Conservation (phyloP, 139 green algal genomes). For the Chara braunii region DNA sequence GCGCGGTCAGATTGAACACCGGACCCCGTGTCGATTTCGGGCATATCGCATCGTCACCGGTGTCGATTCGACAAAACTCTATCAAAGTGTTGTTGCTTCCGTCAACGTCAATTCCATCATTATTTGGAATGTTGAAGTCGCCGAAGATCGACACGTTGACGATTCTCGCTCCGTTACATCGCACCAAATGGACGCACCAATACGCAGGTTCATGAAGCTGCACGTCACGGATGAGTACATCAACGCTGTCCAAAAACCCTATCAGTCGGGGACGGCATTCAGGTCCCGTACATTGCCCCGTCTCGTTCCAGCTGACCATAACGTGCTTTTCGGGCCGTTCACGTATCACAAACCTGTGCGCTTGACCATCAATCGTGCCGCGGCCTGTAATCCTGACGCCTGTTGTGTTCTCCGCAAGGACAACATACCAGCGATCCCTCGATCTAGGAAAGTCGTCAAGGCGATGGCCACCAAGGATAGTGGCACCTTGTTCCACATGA, state of each 20-base stretch:
- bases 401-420: not conserved
- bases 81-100: conserved; percentile 19
- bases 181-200: conserved; percentile 20
- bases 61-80: conserved; percentile 7
- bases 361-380: not conserved
- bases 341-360: not conserved
- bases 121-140: conserved; percentile 26
- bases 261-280: conserved; percentile 1
- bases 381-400: not conserved
- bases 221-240: not conserved
- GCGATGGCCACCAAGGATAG: not conserved
- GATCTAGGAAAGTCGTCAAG: not conserved
- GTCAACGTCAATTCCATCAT: conserved; percentile 25
- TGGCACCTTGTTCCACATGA: not conserved
- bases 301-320: conserved; percentile 9
- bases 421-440: not conserved
- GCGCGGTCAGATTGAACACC: conserved; percentile 3
- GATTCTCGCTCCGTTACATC: not conserved
- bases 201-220: not conserved
- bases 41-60: conserved; percentile 23
- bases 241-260: not conserved
- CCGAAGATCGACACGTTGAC: conserved; percentile 3
- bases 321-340: not conserved
- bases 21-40: conserved; percentile 8
- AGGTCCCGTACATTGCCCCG: not conserved